Conservation (phyloP, 192 early-diverging fungal species). For the Rhizophagus clarus region DNA sequence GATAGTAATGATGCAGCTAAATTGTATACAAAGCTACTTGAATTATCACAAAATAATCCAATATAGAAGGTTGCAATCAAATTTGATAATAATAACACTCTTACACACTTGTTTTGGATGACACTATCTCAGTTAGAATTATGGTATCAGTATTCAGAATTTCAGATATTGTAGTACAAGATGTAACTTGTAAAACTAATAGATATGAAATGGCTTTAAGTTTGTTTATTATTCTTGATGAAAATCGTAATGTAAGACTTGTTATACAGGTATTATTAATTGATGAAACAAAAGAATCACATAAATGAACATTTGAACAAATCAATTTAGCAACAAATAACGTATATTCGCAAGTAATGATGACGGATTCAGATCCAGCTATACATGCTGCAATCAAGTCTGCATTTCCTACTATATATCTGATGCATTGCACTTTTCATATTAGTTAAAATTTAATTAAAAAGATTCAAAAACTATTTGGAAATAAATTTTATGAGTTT, state of each 20-base stretch:
- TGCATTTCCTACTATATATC: not conserved
- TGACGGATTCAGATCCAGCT: not conserved
- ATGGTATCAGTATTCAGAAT: not conserved
- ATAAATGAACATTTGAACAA: no score
- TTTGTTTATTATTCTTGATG: no score
- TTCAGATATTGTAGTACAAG: not conserved
- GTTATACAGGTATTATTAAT: no score
- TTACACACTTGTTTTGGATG: no score
- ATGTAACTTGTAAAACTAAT: no score
- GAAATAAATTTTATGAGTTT: not conserved
- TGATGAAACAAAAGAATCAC: no score
- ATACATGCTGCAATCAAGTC: not conserved
- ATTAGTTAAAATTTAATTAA: not conserved
- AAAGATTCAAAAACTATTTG: not conserved
- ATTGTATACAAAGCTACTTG: not conserved
- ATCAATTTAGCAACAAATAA: not conserved
- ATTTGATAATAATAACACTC: not conserved
- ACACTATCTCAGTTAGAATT: not conserved
- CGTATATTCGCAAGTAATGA: not conserved
- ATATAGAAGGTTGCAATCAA: not conserved
- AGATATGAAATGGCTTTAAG: no score
- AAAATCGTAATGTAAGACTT: no score
- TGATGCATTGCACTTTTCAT: not conserved
- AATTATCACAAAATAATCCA: conserved; percentile 2
- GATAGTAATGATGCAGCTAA: not conserved